Evolutionary conservation across 176 grass and related monocot genomes (phyloP), one percentile per base, ranked within the genome.

Genomic region (Zizania latifolia): DNA sequence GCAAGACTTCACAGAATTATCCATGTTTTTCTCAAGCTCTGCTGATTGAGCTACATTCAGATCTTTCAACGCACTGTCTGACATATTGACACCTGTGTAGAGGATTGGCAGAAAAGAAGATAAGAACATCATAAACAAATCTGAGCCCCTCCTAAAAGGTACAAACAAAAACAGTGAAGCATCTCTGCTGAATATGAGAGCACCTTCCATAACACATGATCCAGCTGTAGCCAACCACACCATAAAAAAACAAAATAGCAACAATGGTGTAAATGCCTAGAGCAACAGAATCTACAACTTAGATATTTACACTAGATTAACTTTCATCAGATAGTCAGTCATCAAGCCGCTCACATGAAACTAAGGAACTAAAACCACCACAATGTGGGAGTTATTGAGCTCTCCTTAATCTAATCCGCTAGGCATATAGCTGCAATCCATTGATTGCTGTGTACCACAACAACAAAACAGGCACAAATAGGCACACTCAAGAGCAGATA

Each of bases 21-120:
- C 75, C 74, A 75, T 83, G 29, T 41, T 72, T 37, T 69, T 88
- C 43, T 83, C 86, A 15, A 79, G 54, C n/a, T 74, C 80, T 4
- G 5, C 33, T 4, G 86, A 35, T n/a, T 88, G 80, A 74, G 75
- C 65, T 63, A 78, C 58, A 29, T 74, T 79, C 80, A 83, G 75
- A 83, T 83, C 69, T 75, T 88, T 73, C 75, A 75, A 70, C 11
- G 22, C 54, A 4, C 63, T 83, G 55, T 72, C 80, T 56, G 86
- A 83, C 86, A 88, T 88, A 41, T 75, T 83, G 12, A 23, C 61
- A 56, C 28, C 81, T 88, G 75, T 44, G 37, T 17, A 29, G 12
- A 15, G 19, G 23, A 68, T 67, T 12, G 5, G 14, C 16, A 54
- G 55, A 74, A 62, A 88, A 22, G 19, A 32, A 27, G 2, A 15